Evolutionary conservation across 1,139 yeast genomes (phyloP).

Genomic region (Arxiozyma slooffiae): DNA sequence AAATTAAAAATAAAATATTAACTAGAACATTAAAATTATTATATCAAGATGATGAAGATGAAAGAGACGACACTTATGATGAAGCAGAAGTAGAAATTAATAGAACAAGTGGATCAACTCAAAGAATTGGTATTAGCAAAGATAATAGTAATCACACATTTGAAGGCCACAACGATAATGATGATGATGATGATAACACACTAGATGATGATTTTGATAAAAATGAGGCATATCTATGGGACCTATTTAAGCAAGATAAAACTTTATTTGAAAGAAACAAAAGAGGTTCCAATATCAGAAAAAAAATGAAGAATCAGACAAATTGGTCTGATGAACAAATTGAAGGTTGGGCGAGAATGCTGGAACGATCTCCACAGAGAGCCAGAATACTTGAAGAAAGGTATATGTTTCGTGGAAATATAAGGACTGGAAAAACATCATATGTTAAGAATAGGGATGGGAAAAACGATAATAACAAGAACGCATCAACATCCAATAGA

Average conservation of each 20-base stretch:
- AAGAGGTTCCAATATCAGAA: conserved; percentile 46
- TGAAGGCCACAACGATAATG: conserved; percentile 8
- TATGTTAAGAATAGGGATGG: conserved; percentile 21
- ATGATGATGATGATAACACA: conserved; percentile 14
- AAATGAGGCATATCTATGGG: conserved; percentile 50
- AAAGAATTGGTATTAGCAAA: conserved; percentile 7
- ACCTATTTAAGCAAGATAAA: conserved; percentile 45
- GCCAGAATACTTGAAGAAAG: conserved; percentile 54
- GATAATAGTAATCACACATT: conserved; percentile 5
- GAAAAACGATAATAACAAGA: neutral
- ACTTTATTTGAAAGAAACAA: conserved; percentile 40
- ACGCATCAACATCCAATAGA: neutral
- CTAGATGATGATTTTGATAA: conserved; percentile 22
- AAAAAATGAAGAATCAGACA: conserved; percentile 42
- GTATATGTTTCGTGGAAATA: conserved; percentile 41
- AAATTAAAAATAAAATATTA: conserved; percentile 46
- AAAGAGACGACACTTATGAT: conserved; percentile 65
- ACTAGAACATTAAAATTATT: conserved; percentile 55
- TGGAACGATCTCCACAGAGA: conserved; percentile 54
- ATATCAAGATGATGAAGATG: conserved; percentile 61
- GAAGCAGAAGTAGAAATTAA: conserved; percentile 45
- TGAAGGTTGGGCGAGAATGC: conserved; percentile 85
- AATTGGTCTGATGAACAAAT: conserved; percentile 83
- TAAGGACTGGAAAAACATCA: conserved; percentile 22
- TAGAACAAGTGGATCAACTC: conserved; percentile 10